Evolutionary conservation across 371 early-diverging fungal species (phyloP), one percentile per base, ranked within the genome.

Genomic region (Mucor irregularis): DNA sequence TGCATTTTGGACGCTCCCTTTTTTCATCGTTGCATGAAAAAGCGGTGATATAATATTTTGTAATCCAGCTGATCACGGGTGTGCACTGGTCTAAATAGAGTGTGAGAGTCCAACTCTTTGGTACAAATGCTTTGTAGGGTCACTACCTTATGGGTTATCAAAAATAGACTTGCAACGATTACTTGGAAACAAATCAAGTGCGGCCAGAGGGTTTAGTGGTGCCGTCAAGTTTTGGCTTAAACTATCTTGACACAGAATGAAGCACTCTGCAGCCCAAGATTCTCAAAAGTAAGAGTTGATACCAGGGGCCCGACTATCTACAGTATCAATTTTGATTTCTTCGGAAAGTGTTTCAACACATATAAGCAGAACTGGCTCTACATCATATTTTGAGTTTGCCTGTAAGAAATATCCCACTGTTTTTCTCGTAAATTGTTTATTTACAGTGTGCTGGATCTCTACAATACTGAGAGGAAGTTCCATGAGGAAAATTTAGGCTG

Each of bases 251-350:
- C 57, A 49, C 19, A 58, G 17, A 37, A 58, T 56, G 4, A 56
- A 43, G 34, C 45, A 43, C 44, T 49, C 43, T 49, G 34, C 42
- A 49, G 35, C 49, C 57, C 49, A 56, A 43, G 49, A 50, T 49
- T 56, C 49, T 17, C 56, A 46, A 16, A 56, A 56, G 56, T 48
- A 57, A n/a, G 49, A 57, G 50, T 49, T 49, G 16, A 44, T 44
- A 43, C 44, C 28, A 17, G 57, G 43, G 37, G 50, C 26, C 44
- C 45, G 42, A 56, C 49, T 49, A 49, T 33, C 40, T 49, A 40
- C 49, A 1, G 16, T 17, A 13, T 56, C 49, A 42, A n/a, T 42
- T 56, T 56, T 48, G 0, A 49, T 56, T 56, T 49, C 33, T 56
- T 49, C 5, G 25, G 16, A 31, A 38, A 55, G 39, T 30, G 21